These are phyloP conservation scores for Amaranthus cruentus DNA, from an alignment of 148 eudicot species.

Conservation along the genomic window DNA sequence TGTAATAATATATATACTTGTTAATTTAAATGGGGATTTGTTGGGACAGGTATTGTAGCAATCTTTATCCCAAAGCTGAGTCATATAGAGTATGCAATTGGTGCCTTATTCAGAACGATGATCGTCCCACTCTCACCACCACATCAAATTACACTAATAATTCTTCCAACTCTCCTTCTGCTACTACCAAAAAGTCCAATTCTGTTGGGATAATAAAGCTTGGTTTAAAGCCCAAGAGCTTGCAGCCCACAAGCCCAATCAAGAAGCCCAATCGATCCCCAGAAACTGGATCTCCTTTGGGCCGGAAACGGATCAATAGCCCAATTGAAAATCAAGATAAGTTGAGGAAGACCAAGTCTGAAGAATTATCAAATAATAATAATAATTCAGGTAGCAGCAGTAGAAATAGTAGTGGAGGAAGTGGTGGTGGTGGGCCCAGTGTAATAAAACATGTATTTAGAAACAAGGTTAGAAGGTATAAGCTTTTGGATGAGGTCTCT, in stretches of 20 bases:
- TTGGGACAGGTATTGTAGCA: constrained; percentile 67
- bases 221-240: constrained; percentile 16
- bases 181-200: neutral
- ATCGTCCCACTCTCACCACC: constrained; percentile 3
- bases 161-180: constrained; percentile 31
- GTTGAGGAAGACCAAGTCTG: constrained; percentile 46
- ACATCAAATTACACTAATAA: constrained; percentile 14
- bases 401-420: constrained; percentile 11
- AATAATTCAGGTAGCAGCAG: constrained; percentile 9
- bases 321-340: constrained; percentile 19
- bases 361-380: constrained; percentile 26
- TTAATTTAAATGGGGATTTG: neutral
- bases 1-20: neutral
- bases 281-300: constrained; percentile 27
- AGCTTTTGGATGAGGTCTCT: constrained; percentile 63
- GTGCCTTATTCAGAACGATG: constrained; percentile 50
- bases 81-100: constrained; percentile 71
- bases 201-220: constrained; percentile 16
- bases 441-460: constrained; percentile 49
- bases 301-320: constrained; percentile 33
- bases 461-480: constrained; percentile 69
- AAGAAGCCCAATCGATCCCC: constrained; percentile 32
- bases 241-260: constrained; percentile 32
- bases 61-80: constrained; percentile 65
- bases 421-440: constrained; percentile 19